Conservation (phyloP, 176 grass and related monocot genomes). For the Melocanna baccifera region DNA sequence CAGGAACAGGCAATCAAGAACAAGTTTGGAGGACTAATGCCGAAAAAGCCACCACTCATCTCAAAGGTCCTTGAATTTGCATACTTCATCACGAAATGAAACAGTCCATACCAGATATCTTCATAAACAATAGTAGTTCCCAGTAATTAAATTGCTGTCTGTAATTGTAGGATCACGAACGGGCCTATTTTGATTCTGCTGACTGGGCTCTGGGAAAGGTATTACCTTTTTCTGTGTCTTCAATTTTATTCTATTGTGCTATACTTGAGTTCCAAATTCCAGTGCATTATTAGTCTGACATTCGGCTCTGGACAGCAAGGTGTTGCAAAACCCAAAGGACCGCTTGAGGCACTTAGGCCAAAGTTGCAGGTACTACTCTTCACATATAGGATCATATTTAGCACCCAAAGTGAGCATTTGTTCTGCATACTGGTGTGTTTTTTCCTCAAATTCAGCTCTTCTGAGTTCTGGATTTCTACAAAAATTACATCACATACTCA, state of each 20-base stretch:
- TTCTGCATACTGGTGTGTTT: background rate
- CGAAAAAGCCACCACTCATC: conserved; percentile 86
- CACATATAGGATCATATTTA: conserved; percentile 13
- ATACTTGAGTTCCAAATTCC: background rate
- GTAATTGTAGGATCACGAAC: conserved; percentile 73
- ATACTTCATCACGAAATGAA: conserved; percentile 4
- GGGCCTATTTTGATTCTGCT: conserved; percentile 92
- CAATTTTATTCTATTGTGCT: background rate
- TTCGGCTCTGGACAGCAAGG: conserved; percentile 65
- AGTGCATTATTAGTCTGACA: background rate
- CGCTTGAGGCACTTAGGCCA: conserved; percentile 84
- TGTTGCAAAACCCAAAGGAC: conserved; percentile 82
- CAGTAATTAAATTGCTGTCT: conserved; percentile 14
- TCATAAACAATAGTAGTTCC: background rate
- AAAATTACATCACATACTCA: background rate
- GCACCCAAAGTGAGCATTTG: background rate
- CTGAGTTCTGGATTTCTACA: background rate
- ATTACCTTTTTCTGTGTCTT: conserved; percentile 6
- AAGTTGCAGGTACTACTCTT: conserved; percentile 67
- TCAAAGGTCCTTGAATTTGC: conserved; percentile 59
- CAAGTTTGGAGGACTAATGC: conserved; percentile 85
- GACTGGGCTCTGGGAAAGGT: conserved; percentile 96
- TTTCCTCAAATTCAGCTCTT: background rate
- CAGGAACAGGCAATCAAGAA: conserved; percentile 85
- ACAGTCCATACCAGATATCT: background rate